Base-by-base conservation (phyloP, 495 filamentous ascomycete species). In the Trichoderma parareesei region DNA sequence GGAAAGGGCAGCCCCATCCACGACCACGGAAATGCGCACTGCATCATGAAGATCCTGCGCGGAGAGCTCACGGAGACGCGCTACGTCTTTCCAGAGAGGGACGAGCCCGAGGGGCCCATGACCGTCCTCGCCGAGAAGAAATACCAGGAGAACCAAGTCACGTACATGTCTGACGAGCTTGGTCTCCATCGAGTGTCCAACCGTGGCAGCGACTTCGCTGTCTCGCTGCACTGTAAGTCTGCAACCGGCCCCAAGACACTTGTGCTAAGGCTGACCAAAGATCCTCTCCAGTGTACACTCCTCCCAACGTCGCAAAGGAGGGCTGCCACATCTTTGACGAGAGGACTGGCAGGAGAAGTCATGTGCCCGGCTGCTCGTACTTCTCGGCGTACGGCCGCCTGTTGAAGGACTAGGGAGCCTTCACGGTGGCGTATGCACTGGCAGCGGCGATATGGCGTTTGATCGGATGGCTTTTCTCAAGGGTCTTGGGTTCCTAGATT, bases 181-280 rank as follows among this genome's bases (percentile, higher is more conserved):
- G 93, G 93, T 4, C 78, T 97, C 13, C 93, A 97, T 72, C 82
- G 85, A 11, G 88, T 97, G 43, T 85, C 84, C 66, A 97, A 97
- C 68, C 83, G 84, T 6, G 84, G 87, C 72, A 77, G 82, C 61
- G 83, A 92, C 66, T 84, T 86, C 68, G 93, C 93, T 66, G 87
- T 97, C 63, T 94, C 91, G 42, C 77, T 97, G 55, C 93, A 97
- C 77, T 74, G 88, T 90, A 81, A 72, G 88, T 83, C 16, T 63
- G 61, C 55, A 38, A 61, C 10, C 7, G 44, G 38, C 41, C 38
- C 7, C 64, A 20, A 44, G 49, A 62, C 65, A 65, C 35, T 63
- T 40, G 42, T 49, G 53, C 37, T 43, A 53, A 40, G 7, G 38
- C 43, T 18, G 42, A 63, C 40, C 42, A 18, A 48, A 63, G 6